Conservation (phyloP, 2,329 filamentous ascomycete genomes). For the Pseudogymnoascus sp. region DNA sequence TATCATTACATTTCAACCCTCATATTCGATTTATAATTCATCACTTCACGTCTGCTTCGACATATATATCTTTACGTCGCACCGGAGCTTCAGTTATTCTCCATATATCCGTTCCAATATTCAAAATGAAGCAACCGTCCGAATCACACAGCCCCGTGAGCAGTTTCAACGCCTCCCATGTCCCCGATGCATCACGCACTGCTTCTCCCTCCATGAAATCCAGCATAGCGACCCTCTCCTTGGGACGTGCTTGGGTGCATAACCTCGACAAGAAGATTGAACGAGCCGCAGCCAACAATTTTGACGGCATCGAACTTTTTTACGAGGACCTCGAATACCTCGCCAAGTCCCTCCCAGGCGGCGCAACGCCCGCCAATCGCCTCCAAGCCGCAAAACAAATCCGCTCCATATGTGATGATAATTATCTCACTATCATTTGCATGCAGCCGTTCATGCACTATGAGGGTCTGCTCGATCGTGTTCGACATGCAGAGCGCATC, state of each 20-base stretch:
- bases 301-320: constrained; percentile 67
- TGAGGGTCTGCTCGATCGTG: constrained; percentile 60
- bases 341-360: constrained; percentile 30
- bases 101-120: not conserved
- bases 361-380: constrained; percentile 32
- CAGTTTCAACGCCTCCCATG: not conserved
- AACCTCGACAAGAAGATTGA: constrained; percentile 57
- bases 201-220: constrained; percentile 6
- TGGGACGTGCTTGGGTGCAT: constrained; percentile 64
- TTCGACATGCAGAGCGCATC: constrained; percentile 34
- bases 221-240: constrained; percentile 17
- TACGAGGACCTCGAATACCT: constrained; percentile 64
- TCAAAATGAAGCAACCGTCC: not conserved
- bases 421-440: constrained; percentile 46
- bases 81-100: not conserved
- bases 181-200: not conserved
- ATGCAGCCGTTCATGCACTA: constrained; percentile 26
- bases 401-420: constrained; percentile 45
- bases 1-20: not conserved
- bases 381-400: constrained; percentile 50
- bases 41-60: not conserved
- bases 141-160: constrained; percentile 4
- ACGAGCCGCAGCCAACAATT: constrained; percentile 54
- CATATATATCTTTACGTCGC: not conserved
- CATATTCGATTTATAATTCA: not conserved